phyloP scores from a whole-genome alignment of 192 early-diverging fungal species.

The Chytriomyces sp. region DNA sequence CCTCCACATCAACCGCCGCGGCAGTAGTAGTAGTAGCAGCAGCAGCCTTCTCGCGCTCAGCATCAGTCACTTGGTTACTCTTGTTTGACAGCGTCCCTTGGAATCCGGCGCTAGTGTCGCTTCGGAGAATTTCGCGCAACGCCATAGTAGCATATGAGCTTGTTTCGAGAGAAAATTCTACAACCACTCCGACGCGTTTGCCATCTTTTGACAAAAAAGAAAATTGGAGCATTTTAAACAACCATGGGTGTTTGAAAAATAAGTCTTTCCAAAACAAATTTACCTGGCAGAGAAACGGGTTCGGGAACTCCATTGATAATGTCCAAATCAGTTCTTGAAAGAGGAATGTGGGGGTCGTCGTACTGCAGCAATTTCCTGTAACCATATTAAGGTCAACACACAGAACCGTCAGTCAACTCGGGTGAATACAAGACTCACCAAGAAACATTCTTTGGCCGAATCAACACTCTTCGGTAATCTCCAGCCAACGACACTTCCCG shows the following conservation, averaged over 20 bases:
- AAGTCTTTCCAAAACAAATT: neutral
- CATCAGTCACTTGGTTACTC: slow-evolving; percentile 20
- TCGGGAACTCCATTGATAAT: slow-evolving; percentile 39
- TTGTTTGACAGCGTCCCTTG: slow-evolving; percentile 35
- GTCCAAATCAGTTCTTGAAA: slow-evolving; percentile 46
- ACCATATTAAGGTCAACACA: neutral
- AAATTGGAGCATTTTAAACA: neutral
- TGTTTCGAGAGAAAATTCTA: slow-evolving; percentile 77
- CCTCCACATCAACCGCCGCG: too few relatives aligned
- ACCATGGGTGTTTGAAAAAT: neutral
- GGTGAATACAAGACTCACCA: slow-evolving; percentile 49
- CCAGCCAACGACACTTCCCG: slow-evolving; percentile 54
- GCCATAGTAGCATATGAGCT: slow-evolving; percentile 97
- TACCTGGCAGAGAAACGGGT: slow-evolving; percentile 37
- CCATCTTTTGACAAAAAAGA: slow-evolving; percentile 54
- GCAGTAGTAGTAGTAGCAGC: too few relatives aligned
- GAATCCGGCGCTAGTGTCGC: slow-evolving; percentile 44
- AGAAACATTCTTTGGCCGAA: slow-evolving; percentile 40
- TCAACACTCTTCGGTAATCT: slow-evolving; percentile 54
- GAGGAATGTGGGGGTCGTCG: slow-evolving; percentile 37
- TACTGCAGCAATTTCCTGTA: slow-evolving; percentile 45
- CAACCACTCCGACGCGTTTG: slow-evolving; percentile 69
- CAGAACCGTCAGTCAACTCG: neutral
- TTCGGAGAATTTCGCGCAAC: slow-evolving; percentile 83
- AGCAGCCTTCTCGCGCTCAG: neutral